A percentile compares a stretch with the other conserved stretches of the same genome.
phyloP scores from a whole-genome alignment of 2,329 filamentous ascomycete genomes.

The Hysterium pulicare region DNA sequence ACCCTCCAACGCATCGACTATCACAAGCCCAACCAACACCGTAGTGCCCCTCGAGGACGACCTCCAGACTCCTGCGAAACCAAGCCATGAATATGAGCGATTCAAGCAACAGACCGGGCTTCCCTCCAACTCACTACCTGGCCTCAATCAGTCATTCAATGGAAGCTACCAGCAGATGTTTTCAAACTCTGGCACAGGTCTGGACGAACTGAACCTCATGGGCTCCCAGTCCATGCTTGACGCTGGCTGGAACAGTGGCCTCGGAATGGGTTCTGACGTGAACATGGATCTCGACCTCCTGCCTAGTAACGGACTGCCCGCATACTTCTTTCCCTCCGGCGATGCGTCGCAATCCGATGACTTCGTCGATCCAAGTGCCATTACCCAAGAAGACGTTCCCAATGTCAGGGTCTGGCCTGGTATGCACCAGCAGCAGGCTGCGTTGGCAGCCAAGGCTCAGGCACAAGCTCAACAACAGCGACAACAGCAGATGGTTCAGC shows the following conservation, averaged over 20 bases:
- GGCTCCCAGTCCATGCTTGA: slow-evolving; percentile 51
- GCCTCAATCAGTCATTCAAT: slow-evolving; percentile 61
- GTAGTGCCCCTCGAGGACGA: slow-evolving; percentile 48
- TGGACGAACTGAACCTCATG: slow-evolving; percentile 65
- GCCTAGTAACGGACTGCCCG: slow-evolving; percentile 47
- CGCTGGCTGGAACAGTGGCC: slow-evolving; percentile 52
- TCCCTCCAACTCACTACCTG: slow-evolving; percentile 77
- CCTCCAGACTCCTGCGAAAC: slow-evolving; percentile 65
- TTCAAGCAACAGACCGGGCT: slow-evolving; percentile 96
- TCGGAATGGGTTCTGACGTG: slow-evolving; percentile 54
- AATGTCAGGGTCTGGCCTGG: slow-evolving; percentile 81
- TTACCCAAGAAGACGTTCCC: slow-evolving; percentile 60
- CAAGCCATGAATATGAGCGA: slow-evolving; percentile 91
- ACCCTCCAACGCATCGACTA: slow-evolving; percentile 51
- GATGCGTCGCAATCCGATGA: slow-evolving; percentile 43
- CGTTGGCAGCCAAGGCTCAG: slow-evolving; percentile 40
- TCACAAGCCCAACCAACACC: slow-evolving; percentile 53
- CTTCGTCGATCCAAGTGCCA: slow-evolving; percentile 71
- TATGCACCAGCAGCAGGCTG: slow-evolving; percentile 86
- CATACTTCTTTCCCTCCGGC: slow-evolving; percentile 61
- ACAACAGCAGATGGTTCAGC: slow-evolving; percentile 50
- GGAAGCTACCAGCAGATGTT: slow-evolving; percentile 41
- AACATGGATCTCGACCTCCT: slow-evolving; percentile 67
- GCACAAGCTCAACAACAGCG: slow-evolving; percentile 31
- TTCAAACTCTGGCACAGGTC: slow-evolving; percentile 59